phyloP scores from a whole-genome alignment of 371 early-diverging fungal species.

The Saksenaea vasiformis region DNA sequence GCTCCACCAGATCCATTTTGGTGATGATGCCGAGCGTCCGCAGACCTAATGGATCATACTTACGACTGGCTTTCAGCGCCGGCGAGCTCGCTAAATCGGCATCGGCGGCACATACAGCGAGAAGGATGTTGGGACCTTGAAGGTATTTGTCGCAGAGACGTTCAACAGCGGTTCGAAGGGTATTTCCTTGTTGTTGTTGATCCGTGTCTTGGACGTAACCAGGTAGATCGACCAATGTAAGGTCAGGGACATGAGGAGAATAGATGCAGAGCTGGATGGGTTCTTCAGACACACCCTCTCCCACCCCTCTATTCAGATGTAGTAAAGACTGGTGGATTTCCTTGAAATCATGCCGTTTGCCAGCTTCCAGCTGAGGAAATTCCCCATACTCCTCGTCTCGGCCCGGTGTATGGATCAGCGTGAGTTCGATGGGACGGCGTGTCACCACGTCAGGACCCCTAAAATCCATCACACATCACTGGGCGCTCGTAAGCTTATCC shows the following conservation, averaged over 20 bases:
- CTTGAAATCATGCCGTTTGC: slow-evolving; percentile 92
- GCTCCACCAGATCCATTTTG: slow-evolving; percentile 99
- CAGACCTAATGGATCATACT: slow-evolving; percentile 97
- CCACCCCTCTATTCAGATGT: neutral
- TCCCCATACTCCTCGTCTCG: slow-evolving; percentile 95
- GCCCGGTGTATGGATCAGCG: slow-evolving; percentile 17
- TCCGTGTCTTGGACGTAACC: slow-evolving; percentile 88
- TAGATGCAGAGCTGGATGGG: slow-evolving; percentile 96
- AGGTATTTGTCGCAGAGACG: slow-evolving; percentile 94
- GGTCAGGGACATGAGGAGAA: slow-evolving; percentile 95
- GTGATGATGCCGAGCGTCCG: slow-evolving; percentile 99
- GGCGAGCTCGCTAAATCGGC: slow-evolving; percentile 99
- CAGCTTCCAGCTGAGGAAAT: slow-evolving; percentile 92
- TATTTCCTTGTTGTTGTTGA: neutral
- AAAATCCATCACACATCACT: too few species aligned
- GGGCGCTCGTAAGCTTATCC: neutral
- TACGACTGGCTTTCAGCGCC: slow-evolving; percentile 94
- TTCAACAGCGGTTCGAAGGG: slow-evolving; percentile 16
- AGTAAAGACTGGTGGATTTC: slow-evolving; percentile 25
- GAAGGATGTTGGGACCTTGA: slow-evolving; percentile 94
- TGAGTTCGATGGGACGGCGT: slow-evolving; percentile 85
- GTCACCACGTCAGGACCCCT: slow-evolving; percentile 96
- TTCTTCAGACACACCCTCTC: slow-evolving; percentile 80
- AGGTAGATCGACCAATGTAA: slow-evolving; percentile 98
- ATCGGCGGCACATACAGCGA: slow-evolving; percentile 98